A percentile compares a stretch with the other conserved stretches of the same genome.
phyloP scores from a whole-genome alignment of 2,329 filamentous ascomycete genomes.

The Penicillium sp. region DNA sequence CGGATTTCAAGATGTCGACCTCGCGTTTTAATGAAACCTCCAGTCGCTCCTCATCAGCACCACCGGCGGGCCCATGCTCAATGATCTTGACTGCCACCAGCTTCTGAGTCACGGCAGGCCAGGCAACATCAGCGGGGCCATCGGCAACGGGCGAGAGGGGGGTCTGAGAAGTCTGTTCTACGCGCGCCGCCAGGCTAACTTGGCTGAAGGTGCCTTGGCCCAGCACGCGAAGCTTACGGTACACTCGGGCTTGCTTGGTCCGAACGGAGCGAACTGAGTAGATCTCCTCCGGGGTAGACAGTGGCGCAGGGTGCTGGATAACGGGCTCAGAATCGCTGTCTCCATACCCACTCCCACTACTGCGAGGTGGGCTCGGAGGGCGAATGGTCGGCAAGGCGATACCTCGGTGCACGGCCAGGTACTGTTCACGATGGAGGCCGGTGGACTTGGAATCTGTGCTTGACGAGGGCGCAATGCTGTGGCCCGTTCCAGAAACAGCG shows the following conservation, averaged over 20 bases:
- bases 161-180: slow-evolving; percentile 53
- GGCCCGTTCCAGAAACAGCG: slow-evolving; percentile 62
- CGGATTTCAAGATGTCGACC: slow-evolving; percentile 84
- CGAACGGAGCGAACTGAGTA: slow-evolving; percentile 67
- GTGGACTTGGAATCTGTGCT: slow-evolving; percentile 41
- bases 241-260: slow-evolving; percentile 69
- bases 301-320: slow-evolving; percentile 20
- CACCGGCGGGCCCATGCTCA: slow-evolving; percentile 89
- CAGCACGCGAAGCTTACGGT: slow-evolving; percentile 74
- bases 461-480: slow-evolving; percentile 49
- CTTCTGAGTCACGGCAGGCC: slow-evolving; percentile 62
- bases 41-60: slow-evolving; percentile 86
- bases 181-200: slow-evolving; percentile 84
- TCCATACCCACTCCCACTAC: slow-evolving; percentile 61
- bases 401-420: slow-evolving; percentile 75
- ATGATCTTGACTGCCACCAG: slow-evolving; percentile 94
- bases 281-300: slow-evolving; percentile 51
- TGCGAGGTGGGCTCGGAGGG: slow-evolving; percentile 78
- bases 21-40: slow-evolving; percentile 93
- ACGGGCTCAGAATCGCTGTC: slow-evolving; percentile 45
- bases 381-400: slow-evolving; percentile 59
- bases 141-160: slow-evolving; percentile 16
- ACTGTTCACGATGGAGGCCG: slow-evolving; percentile 69
- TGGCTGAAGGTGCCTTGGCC: slow-evolving; percentile 95
- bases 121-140: slow-evolving; percentile 12